Evolutionary conservation across 75 land plant genomes (phyloP), one percentile per base, ranked within the genome.

Genomic region (Isoetes taiwanensis): DNA sequence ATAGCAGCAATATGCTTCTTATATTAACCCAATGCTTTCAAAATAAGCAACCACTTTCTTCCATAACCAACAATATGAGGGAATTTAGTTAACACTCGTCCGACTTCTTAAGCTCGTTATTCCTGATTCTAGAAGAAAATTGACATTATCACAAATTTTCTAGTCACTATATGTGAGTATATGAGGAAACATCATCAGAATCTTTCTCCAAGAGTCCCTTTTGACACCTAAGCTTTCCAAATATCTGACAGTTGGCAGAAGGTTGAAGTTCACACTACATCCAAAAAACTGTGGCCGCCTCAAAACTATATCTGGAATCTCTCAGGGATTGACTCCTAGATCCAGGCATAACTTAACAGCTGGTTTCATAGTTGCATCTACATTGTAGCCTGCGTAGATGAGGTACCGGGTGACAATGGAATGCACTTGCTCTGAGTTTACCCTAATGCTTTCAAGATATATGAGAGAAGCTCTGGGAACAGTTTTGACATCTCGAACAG

Each of bases 241-340:
- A 43, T 66, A 79, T 16, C 34, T 41, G 74, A 79, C 79, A 16
- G 76, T 81, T 2, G 90, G 85, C 54, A 61, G 78, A 5, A 85
- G 37, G 41, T 81, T 82, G 34, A 77, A 82, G 2, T 72, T 67
- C 17, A 82, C 64, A 34, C 83, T 86, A 28, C 81, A 69, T 5
- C 86, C 86, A 68, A 84, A 86, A 25, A 86, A 54, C 34, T 82
- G 91, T 52, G 86, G 91, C 58, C 86, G 66, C 66, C 74, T 81
- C 33, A 50, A 27, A 9, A 85, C 46, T 48, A 85, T 85, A 11
- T 39, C 69, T 20, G 74, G 78, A n/a, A 86, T 72, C 16, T 72
- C 79, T 23, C 64, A 28, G 20, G 71, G 39, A 4, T 63, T 67
- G 2, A 82, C 69, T 12, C 91, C 91, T 55, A 86, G 67, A 20